These are phyloP conservation scores for Uncinocarpus reesii DNA, from an alignment of 2,329 filamentous ascomycete species.

Conservation along the genomic window DNA sequence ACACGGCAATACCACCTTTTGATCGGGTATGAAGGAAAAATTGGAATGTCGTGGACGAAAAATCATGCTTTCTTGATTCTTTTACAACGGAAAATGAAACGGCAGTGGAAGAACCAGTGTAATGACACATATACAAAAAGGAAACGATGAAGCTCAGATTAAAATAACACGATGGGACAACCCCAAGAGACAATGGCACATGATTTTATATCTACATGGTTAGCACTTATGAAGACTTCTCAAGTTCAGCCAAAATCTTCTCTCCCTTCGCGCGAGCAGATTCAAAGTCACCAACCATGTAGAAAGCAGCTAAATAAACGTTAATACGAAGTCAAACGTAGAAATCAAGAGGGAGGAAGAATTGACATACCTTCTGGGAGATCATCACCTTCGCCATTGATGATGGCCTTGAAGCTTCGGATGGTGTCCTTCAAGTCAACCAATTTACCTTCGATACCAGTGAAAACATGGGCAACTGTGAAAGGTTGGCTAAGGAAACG, in stretches of 20 bases:
- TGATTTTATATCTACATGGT: slow-evolving; percentile 16
- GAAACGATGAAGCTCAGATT: slow-evolving; percentile 13
- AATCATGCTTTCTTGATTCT: slow-evolving; percentile 10
- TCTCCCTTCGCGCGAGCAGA: slow-evolving; percentile 93
- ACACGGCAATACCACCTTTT: too few relatives aligned
- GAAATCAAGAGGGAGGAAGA: slow-evolving; percentile 6
- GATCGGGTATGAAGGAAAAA: neutral
- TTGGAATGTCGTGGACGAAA: neutral
- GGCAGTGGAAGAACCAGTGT: neutral
- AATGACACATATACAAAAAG: slow-evolving; percentile 14
- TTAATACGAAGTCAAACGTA: neutral
- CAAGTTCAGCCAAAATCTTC: slow-evolving; percentile 97
- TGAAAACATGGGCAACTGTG: slow-evolving; percentile 65
- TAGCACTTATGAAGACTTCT: slow-evolving; percentile 37
- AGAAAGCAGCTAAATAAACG: slow-evolving; percentile 54
- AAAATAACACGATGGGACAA: slow-evolving; percentile 13
- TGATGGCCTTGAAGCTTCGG: slow-evolving; percentile 90
- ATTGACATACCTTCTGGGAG: slow-evolving; percentile 70
- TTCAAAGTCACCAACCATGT: slow-evolving; percentile 96
- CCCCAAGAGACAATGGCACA: slow-evolving; percentile 12
- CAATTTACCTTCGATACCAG: slow-evolving; percentile 85
- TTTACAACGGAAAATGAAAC: slow-evolving; percentile 10
- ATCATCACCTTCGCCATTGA: slow-evolving; percentile 88
- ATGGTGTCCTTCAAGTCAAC: slow-evolving; percentile 99
- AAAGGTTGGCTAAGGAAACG: slow-evolving; percentile 99